Evolutionary conservation across 352 stramenopile species (phyloP), one percentile per base, ranked within the genome.

Genomic region (Salisapilia sapeloensis): DNA sequence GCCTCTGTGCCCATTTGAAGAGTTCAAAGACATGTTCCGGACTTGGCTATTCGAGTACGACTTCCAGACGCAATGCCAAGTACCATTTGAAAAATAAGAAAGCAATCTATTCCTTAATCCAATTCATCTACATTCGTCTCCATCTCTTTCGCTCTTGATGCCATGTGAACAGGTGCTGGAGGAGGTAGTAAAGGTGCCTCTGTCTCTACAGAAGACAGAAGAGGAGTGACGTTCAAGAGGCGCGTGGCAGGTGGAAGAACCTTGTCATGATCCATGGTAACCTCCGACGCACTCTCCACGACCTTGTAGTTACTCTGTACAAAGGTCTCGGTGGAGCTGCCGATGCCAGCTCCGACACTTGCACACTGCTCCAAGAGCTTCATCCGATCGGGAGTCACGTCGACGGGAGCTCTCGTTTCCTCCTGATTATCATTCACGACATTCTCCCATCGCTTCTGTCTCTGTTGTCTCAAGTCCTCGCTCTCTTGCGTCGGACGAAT

Each of bases 281-380:
- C n/a, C n/a, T n/a, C n/a, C n/a, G n/a, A n/a, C n/a, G n/a, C 26
- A 6, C 14, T 19, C 26, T 36, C 13, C 13, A 30, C 31, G 13
- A 53, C 33, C 13, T 49, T 49, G 42, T 71, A 81, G 14, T 50
- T 49, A 4, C 45, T 29, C 7, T 55, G 53, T 2, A 84, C 65
- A 19, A 84, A 80, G 3, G 49, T 37, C 17, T 79, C 57, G 25
- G 46, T 58, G 4, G 41, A 40, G 6, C 52, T 53, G 12, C 40
- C 36, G 2, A 31, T 42, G 1, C 46, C 55, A 11, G 51, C 44
- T 2, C 67, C 72, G 0, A 87, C 63, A 2, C 50, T 71, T 2
- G 67, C 72, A 30, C 72, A 87, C 51, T 84, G 60, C 16, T 83
- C 65, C n/a, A 84, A 42, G 10, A 84, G 40, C 29, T 74, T 41